Evolutionary conservation across 306 rosid genomes (phyloP).

Genomic region (Vicia sativa): DNA sequence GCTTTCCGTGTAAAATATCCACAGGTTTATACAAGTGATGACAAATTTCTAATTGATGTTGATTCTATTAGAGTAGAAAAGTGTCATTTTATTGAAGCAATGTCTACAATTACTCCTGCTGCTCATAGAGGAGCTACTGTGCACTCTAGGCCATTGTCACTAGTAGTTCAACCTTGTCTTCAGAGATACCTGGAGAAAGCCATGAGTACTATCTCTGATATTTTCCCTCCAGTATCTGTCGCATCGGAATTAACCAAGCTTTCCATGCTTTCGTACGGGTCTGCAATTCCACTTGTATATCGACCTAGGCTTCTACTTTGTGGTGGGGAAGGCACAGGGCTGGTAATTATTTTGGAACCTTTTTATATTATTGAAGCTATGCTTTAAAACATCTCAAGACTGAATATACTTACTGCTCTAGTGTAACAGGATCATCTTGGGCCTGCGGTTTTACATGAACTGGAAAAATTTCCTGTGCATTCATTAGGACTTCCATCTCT

Average conservation of each 20-base stretch:
- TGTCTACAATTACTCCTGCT: constrained; percentile 97
- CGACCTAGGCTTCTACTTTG: constrained; percentile 91
- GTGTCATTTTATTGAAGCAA: constrained; percentile 89
- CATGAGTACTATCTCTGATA: constrained; percentile 71
- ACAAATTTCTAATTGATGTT: constrained; percentile 91
- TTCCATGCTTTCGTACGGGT: constrained; percentile 86
- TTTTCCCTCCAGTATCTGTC: constrained; percentile 65
- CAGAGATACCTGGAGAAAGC: constrained; percentile 70
- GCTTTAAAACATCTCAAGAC: constrained; percentile 45
- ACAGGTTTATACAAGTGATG: constrained; percentile 94
- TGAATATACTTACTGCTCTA: constrained; percentile 95
- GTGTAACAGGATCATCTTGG: constrained; percentile 99
- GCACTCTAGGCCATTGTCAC: constrained; percentile 91
- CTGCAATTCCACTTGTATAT: constrained; percentile 91
- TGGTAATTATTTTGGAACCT: constrained; percentile 77
- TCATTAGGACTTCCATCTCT: constrained; percentile 93
- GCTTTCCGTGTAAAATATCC: constrained; percentile 97
- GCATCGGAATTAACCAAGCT: constrained; percentile 79
- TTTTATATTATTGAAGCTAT: constrained; percentile 32
- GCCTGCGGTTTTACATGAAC: constrained; percentile 94
- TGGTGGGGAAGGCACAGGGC: constrained; percentile 93
- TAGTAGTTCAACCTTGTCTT: constrained; percentile 87
- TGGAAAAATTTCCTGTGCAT: constrained; percentile 97
- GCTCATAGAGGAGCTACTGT: constrained; percentile 96
- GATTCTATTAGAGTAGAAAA: constrained; percentile 89